Evolutionary conservation across 176 grass and related monocot species (phyloP).

Genomic region (Neostapfia colusana): DNA sequence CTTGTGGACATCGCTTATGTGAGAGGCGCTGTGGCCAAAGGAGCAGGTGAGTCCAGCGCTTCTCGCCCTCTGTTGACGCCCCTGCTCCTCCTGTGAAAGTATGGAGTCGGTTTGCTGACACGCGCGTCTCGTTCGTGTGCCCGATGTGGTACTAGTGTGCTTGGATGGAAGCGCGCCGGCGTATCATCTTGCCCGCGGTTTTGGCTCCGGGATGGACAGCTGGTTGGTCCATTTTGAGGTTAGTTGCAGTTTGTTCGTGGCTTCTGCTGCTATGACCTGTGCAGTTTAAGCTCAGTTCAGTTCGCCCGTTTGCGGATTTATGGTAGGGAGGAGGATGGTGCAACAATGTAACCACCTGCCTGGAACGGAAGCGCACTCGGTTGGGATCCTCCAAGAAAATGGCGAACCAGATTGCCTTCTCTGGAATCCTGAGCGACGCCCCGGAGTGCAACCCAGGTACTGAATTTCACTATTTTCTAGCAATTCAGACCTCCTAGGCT

Average conservation of each 20-base stretch:
- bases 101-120: background rate
- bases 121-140: background rate
- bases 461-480: background rate
- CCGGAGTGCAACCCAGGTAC: slow-evolving; percentile 74
- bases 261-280: background rate
- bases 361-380: slow-evolving; percentile 51
- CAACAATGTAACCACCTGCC: slow-evolving; percentile 64
- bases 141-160: slow-evolving; percentile 49
- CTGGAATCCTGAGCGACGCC: slow-evolving; percentile 66
- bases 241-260: background rate
- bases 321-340: slow-evolving; percentile 96
- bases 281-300: background rate
- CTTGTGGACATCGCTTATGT: slow-evolving; percentile 67
- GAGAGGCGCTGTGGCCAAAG: slow-evolving; percentile 58
- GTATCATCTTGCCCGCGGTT: slow-evolving; percentile 73
- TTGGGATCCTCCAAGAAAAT: slow-evolving; percentile 88
- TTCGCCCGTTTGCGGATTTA: background rate
- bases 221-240: slow-evolving; percentile 86
- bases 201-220: slow-evolving; percentile 66
- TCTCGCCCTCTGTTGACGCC: background rate
- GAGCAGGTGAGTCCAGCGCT: slow-evolving; percentile 55
- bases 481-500: background rate
- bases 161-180: slow-evolving; percentile 86
- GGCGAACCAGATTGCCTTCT: slow-evolving; percentile 69
- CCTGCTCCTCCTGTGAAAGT: no score